These are phyloP conservation scores for Lycium barbarum DNA, from an alignment of 257 asterid species.

Conservation along the genomic window DNA sequence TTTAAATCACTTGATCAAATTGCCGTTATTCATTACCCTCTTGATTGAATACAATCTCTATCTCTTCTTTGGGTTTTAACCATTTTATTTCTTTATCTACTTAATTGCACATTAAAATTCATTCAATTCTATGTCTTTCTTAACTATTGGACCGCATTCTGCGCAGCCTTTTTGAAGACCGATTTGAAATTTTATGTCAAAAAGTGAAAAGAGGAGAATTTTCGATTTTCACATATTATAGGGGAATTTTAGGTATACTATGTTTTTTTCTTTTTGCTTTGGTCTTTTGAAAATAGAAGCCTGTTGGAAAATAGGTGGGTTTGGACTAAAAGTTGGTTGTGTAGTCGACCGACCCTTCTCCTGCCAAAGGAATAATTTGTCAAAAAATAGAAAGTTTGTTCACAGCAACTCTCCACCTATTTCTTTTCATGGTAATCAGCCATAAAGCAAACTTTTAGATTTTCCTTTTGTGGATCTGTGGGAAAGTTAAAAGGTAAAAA, in stretches of 20 bases:
- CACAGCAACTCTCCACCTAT: not conserved
- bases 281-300: not conserved
- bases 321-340: not conserved
- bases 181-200: constrained; percentile 2
- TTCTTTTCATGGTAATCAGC: not conserved
- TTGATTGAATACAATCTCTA: too few relatives aligned
- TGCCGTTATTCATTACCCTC: too few relatives aligned
- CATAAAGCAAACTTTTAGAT: not conserved
- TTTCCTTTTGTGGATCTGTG: not conserved
- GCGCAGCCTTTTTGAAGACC: not conserved
- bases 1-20: too few relatives aligned
- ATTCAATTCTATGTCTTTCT: not conserved
- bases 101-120: not conserved
- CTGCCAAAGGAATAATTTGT: not conserved
- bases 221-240: not conserved
- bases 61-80: not conserved
- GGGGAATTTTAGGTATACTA: not conserved
- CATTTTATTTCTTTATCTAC: not conserved
- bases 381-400: not conserved
- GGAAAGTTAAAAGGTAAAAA: not conserved
- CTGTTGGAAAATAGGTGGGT: not conserved
- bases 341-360: not conserved
- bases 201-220: not conserved
- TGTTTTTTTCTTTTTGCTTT: not conserved
- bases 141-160: not conserved